Conservation (phyloP, 257 asterid genomes). For the Anisodus acutangulus region DNA sequence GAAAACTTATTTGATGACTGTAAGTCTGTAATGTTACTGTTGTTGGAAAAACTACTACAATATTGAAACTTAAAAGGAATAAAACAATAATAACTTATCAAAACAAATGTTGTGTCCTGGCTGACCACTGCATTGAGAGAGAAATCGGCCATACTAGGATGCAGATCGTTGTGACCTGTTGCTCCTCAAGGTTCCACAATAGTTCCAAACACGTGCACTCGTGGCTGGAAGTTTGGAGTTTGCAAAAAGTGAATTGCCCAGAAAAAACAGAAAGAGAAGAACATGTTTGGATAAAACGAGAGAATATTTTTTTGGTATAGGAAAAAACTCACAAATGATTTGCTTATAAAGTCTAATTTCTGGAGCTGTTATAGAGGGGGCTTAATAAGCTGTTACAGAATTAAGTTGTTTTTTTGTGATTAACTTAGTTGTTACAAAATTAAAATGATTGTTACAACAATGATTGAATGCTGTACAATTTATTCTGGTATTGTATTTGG, state of each 20-base stretch:
- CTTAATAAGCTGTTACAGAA: not conserved
- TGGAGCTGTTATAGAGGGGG: not conserved
- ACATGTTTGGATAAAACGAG: not conserved
- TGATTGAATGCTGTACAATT: too few species aligned
- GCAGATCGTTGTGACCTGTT: not conserved
- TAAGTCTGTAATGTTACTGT: not conserved
- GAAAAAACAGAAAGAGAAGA: not conserved
- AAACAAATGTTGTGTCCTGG: not conserved
- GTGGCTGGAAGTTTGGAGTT: not conserved
- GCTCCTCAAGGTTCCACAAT: not conserved
- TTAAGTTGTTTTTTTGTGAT: not conserved
- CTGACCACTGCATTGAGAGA: not conserved
- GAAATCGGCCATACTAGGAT: not conserved
- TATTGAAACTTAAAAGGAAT: not conserved
- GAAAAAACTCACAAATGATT: too few species aligned
- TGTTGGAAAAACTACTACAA: constrained; percentile 4
- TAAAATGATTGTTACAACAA: too few species aligned
- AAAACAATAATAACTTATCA: not conserved
- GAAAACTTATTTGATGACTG: not conserved
- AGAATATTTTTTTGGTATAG: too few species aligned
- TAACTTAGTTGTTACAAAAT: too few species aligned
- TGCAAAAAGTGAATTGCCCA: not conserved
- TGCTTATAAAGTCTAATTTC: too few species aligned
- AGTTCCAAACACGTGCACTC: not conserved
- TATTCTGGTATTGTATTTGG: too few species aligned